A percentile compares a stretch with the other conserved stretches of the same genome.
These are phyloP conservation scores for Dictyostelium capitatum DNA, from an alignment of 78 protist genomes.

Conservation along the genomic window DNA sequence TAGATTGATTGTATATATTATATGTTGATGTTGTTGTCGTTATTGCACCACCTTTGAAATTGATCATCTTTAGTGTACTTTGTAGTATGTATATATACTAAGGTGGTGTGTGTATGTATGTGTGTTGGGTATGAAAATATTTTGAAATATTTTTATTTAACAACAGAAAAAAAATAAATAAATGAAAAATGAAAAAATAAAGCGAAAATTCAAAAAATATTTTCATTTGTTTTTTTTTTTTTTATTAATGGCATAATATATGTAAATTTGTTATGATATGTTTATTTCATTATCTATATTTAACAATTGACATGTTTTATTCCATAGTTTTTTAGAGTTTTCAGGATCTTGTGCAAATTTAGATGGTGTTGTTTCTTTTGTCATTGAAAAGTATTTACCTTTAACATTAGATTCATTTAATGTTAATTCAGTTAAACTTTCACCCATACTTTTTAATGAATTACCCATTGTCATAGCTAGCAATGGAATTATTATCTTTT, in stretches of 20 bases:
- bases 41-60: not conserved
- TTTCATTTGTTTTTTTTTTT: too few species aligned
- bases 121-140: too few species aligned
- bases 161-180: too few species aligned
- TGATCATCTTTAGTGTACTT: not conserved
- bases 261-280: too few species aligned
- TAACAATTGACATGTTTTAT: slow-evolving; percentile 4
- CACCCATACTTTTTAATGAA: not conserved
- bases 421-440: not conserved
- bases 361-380: not conserved
- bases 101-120: too few species aligned
- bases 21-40: too few species aligned
- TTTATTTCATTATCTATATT: not conserved
- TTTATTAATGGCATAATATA: too few species aligned
- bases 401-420: not conserved
- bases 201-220: not conserved
- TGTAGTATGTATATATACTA: too few species aligned
- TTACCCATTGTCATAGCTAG: not conserved
- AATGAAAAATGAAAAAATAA: too few species aligned
- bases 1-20: not conserved
- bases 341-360: not conserved
- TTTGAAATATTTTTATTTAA: too few species aligned
- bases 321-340: not conserved
- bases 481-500: not conserved
- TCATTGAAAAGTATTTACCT: not conserved